phyloP scores from a whole-genome alignment of 2,329 filamentous ascomycete species.

The Exophiala xenobiotica region DNA sequence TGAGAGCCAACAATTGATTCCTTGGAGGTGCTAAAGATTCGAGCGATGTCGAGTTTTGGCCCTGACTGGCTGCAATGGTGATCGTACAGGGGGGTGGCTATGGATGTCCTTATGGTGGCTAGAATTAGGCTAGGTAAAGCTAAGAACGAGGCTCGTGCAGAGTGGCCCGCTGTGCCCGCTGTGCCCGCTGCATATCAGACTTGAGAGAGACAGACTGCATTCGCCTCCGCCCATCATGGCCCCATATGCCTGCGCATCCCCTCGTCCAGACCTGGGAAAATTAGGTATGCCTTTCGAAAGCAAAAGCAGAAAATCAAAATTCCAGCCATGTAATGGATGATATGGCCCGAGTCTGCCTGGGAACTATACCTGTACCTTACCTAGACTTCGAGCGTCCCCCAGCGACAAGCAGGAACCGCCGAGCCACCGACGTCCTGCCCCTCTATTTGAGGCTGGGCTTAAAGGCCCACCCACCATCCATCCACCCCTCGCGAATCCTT shows the following conservation, averaged over 20 bases:
- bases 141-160: background rate
- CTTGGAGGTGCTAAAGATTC: background rate
- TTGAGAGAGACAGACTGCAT: background rate
- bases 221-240: no score
- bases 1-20: background rate
- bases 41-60: slow-evolving; percentile 1
- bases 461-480: no score
- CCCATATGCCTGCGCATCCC: no score
- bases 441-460: no score
- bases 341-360: no score
- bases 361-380: no score
- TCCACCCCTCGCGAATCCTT: background rate
- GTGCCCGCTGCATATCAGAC: slow-evolving; percentile 6
- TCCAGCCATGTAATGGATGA: no score
- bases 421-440: slow-evolving; percentile 7
- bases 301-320: no score
- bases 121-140: slow-evolving; percentile 3
- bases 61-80: slow-evolving; percentile 15
- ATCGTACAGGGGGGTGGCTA: slow-evolving; percentile 13
- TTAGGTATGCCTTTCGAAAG: no score
- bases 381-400: slow-evolving; percentile 1
- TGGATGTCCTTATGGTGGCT: background rate
- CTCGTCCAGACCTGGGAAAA: no score
- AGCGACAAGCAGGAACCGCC: slow-evolving; percentile 2
- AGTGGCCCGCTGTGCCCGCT: no score